Percentiles rank a stretch among this genome's conserved stretches.
Evolutionary conservation across 2,329 filamentous ascomycete genomes (phyloP).

Genomic region (Myotisia sp.): DNA sequence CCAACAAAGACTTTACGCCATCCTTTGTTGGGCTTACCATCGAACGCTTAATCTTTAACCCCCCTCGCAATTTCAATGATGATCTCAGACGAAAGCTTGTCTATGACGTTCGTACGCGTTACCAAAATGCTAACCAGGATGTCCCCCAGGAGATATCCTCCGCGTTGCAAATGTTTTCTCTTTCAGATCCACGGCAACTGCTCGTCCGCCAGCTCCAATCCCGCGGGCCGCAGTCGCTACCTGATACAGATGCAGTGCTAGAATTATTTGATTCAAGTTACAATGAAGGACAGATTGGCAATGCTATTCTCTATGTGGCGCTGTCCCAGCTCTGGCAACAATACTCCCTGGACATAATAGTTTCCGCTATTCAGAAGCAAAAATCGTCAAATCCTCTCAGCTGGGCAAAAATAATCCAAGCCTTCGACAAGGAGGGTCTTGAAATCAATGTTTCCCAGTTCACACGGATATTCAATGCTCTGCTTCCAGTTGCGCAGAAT

Average conservation of each 20-base stretch:
- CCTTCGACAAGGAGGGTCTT: slow-evolving; percentile 67
- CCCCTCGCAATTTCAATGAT: slow-evolving; percentile 72
- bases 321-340: slow-evolving; percentile 48
- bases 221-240: slow-evolving; percentile 59
- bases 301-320: slow-evolving; percentile 58
- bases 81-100: slow-evolving; percentile 53
- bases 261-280: slow-evolving; percentile 47
- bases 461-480: slow-evolving; percentile 60
- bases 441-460: slow-evolving; percentile 70
- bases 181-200: slow-evolving; percentile 29
- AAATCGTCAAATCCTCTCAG: slow-evolving; percentile 43
- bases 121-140: slow-evolving; percentile 39
- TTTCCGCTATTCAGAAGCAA: slow-evolving; percentile 44
- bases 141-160: slow-evolving; percentile 31
- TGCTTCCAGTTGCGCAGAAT: slow-evolving; percentile 55
- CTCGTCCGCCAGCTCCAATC: slow-evolving; percentile 54
- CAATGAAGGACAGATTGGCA: slow-evolving; percentile 67
- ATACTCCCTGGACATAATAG: slow-evolving; percentile 54
- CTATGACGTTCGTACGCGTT: slow-evolving; percentile 54
- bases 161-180: slow-evolving; percentile 32
- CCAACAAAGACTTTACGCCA: slow-evolving; percentile 51
- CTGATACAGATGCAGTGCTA: slow-evolving; percentile 55
- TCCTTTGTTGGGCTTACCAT: slow-evolving; percentile 65
- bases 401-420: slow-evolving; percentile 56
- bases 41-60: slow-evolving; percentile 74